These are phyloP conservation scores for Prunus armeniaca DNA, from an alignment of 306 rosid species.

Conservation along the genomic window DNA sequence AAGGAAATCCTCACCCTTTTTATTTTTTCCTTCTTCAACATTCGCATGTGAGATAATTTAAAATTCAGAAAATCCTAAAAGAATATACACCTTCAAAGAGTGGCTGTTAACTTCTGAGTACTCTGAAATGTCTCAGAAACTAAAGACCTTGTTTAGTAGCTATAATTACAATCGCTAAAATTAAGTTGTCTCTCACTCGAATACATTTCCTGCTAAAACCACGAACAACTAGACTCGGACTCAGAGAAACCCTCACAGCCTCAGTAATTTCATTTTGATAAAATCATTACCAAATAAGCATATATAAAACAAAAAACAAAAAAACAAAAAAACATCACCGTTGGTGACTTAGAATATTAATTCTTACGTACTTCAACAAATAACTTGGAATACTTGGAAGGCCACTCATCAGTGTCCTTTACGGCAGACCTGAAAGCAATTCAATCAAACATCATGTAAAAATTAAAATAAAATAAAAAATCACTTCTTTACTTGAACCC, in stretches of 20 bases:
- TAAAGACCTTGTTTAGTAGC: background rate
- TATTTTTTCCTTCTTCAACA: background rate
- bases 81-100: background rate
- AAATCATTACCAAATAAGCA: background rate
- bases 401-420: slow-evolving; percentile 85
- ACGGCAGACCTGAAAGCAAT: slow-evolving; percentile 73
- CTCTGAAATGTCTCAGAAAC: background rate
- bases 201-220: background rate
- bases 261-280: background rate
- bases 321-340: slow-evolving; percentile 2
- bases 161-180: background rate
- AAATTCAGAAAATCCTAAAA: background rate
- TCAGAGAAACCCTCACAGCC: background rate
- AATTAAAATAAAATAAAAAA: background rate
- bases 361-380: slow-evolving; percentile 59
- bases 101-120: background rate
- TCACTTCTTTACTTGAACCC: background rate
- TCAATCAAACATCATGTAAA: background rate
- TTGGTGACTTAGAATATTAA: background rate
- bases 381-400: slow-evolving; percentile 83
- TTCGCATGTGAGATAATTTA: background rate
- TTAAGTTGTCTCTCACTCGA: no score
- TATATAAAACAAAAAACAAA: background rate
- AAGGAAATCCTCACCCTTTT: background rate
- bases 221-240: background rate